These are phyloP conservation scores for Lupinus albus DNA, from an alignment of 306 rosid genomes.

Conservation along the genomic window DNA sequence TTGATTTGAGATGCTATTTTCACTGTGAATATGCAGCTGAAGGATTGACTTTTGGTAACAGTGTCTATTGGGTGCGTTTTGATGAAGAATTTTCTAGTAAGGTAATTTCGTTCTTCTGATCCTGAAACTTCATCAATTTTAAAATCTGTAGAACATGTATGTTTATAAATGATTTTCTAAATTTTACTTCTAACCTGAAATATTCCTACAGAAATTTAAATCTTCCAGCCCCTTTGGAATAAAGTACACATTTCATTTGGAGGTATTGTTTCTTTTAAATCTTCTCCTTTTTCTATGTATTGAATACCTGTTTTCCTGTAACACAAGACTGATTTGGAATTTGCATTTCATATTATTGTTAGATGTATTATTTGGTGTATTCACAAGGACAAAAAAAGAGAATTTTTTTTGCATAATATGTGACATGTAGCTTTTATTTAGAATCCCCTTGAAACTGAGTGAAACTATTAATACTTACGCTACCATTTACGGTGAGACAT, in stretches of 20 bases:
- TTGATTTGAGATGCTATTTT: constrained; percentile 46
- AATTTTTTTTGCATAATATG: constrained; percentile 5
- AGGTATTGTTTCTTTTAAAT: constrained; percentile 56
- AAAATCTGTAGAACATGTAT: not conserved
- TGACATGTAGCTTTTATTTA: not conserved
- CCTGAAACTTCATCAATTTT: constrained; percentile 12
- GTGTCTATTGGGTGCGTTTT: constrained; percentile 83
- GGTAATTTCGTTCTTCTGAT: constrained; percentile 49
- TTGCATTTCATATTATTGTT: constrained; percentile 27
- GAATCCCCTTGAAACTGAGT: not conserved
- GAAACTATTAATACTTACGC: not conserved
- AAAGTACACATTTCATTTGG: constrained; percentile 88
- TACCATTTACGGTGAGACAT: constrained; percentile 5
- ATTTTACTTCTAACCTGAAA: constrained; percentile 39
- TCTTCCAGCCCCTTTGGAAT: constrained; percentile 91
- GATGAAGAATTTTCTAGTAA: constrained; percentile 84
- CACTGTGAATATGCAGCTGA: constrained; percentile 69
- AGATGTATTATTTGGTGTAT: not conserved
- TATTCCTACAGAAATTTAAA: constrained; percentile 68
- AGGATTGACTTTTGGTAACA: constrained; percentile 84
- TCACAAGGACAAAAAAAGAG: constrained; percentile 14
- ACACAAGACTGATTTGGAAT: not conserved
- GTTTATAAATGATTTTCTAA: constrained; percentile 18
- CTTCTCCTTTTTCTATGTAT: not conserved
- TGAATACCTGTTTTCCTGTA: constrained; percentile 10